Evolutionary conservation across 345 rosid genomes (phyloP).

Genomic region (Salix purpurea): DNA sequence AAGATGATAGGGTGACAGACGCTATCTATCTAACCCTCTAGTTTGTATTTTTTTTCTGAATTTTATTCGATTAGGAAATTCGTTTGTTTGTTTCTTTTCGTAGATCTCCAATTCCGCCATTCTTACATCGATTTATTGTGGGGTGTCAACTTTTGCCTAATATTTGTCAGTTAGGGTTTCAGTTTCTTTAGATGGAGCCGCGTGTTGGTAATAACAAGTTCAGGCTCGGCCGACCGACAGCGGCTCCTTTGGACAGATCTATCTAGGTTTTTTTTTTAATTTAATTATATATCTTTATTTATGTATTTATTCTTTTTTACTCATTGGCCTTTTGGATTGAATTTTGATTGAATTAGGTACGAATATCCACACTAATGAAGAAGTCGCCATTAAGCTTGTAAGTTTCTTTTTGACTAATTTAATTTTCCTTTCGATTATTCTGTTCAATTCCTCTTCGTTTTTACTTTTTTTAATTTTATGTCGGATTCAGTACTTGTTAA

Average conservation of each 20-base stretch:
- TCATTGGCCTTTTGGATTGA: not conserved
- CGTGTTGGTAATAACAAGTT: constrained; percentile 79
- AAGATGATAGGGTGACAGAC: not conserved
- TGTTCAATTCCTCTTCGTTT: not conserved
- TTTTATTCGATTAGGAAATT: not conserved
- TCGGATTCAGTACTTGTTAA: not conserved
- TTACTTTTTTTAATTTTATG: not conserved
- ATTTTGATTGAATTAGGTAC: constrained; percentile 46
- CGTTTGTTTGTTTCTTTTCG: not conserved
- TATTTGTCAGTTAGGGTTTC: not conserved
- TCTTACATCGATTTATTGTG: not conserved
- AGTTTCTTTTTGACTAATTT: constrained; percentile 23
- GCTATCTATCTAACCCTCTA: not conserved
- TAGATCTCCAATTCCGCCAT: not conserved
- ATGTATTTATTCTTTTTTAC: not conserved
- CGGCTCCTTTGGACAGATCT: constrained; percentile 99
- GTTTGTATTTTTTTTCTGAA: not conserved
- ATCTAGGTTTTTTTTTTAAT: constrained; percentile 57
- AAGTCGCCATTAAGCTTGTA: constrained; percentile 96
- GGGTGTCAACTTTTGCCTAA: not conserved
- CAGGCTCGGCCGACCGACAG: constrained; percentile 89
- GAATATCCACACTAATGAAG: constrained; percentile 82
- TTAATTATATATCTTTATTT: not conserved
- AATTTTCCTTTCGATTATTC: not conserved
- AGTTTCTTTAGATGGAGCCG: constrained; percentile 56